A percentile compares a stretch with the other conserved stretches of the same genome.
These are phyloP conservation scores for Cercospora canescens DNA, from an alignment of 2,329 filamentous ascomycete species.

Conservation along the genomic window DNA sequence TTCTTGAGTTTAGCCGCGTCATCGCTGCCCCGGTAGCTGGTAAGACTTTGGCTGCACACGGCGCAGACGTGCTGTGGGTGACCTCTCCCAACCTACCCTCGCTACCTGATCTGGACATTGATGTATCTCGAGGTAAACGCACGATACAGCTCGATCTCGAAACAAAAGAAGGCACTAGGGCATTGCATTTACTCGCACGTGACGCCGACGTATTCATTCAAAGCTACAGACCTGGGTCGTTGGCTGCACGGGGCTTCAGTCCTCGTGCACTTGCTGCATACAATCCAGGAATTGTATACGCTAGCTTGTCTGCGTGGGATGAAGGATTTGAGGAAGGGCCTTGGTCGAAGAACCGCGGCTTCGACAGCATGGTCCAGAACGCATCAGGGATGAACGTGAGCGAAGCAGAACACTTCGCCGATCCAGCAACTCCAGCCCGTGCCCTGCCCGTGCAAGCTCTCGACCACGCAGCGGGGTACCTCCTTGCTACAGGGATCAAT, in stretches of 20 bases:
- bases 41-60: conserved; percentile 33
- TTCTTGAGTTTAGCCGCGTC: conserved; percentile 32
- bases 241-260: conserved; percentile 47
- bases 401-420: conserved; percentile 50
- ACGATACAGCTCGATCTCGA: conserved; percentile 38
- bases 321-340: conserved; percentile 42
- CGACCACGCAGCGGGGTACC: conserved; percentile 57
- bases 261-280: conserved; percentile 39
- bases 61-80: conserved; percentile 34
- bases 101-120: conserved; percentile 30
- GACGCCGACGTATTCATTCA: conserved; percentile 48
- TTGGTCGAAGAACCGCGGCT: conserved; percentile 51
- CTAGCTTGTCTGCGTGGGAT: conserved; percentile 57
- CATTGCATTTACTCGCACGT: conserved; percentile 35
- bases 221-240: conserved; percentile 50
- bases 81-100: conserved; percentile 30
- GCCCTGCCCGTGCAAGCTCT: conserved; percentile 55
- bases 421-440: conserved; percentile 38
- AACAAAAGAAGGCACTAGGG: conserved; percentile 23
- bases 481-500: conserved; percentile 55
- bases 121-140: conserved; percentile 31
- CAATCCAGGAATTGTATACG: conserved; percentile 51
- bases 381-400: conserved; percentile 58
- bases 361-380: conserved; percentile 59
- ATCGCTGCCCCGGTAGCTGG: conserved; percentile 34